A percentile compares a stretch with the other conserved stretches of the same genome.
Evolutionary conservation across 2,329 filamentous ascomycete genomes (phyloP).

Genomic region (Stenocarpella maydis): DNA sequence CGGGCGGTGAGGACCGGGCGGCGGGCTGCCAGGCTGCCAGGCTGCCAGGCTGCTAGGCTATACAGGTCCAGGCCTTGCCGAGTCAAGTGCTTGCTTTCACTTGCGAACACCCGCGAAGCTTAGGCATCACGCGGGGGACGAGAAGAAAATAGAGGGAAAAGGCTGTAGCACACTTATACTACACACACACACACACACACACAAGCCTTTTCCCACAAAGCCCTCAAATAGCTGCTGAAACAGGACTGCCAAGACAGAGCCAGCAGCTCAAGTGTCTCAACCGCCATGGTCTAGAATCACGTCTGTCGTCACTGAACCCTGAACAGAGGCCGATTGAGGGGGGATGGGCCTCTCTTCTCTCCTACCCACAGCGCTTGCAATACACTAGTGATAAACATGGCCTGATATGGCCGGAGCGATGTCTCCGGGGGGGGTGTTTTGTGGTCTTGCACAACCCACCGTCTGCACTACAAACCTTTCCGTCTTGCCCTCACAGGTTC

Average conservation of each 20-base stretch:
- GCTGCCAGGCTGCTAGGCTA: no score
- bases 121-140: not conserved
- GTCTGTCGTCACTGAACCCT: conserved; percentile 2
- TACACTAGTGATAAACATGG: no score
- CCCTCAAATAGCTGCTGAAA: not conserved
- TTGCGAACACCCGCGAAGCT: not conserved
- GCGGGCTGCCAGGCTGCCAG: no score
- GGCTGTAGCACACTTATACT: not conserved
- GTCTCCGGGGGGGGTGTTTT: not conserved
- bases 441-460: not conserved
- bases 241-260: conserved; percentile 22
- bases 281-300: conserved; percentile 15
- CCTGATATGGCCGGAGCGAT: not conserved
- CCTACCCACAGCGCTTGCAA: not conserved
- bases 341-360: not conserved
- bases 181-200: not conserved
- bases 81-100: not conserved
- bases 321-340: not conserved
- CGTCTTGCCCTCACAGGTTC: not conserved
- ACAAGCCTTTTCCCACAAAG: not conserved
- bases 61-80: not conserved
- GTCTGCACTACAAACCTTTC: not conserved
- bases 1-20: conserved; percentile 1
- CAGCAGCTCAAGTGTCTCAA: conserved; percentile 22
- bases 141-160: not conserved